Evolutionary conservation across 2,329 filamentous ascomycete species (phyloP).

Genomic region (Fusarium continuum): DNA sequence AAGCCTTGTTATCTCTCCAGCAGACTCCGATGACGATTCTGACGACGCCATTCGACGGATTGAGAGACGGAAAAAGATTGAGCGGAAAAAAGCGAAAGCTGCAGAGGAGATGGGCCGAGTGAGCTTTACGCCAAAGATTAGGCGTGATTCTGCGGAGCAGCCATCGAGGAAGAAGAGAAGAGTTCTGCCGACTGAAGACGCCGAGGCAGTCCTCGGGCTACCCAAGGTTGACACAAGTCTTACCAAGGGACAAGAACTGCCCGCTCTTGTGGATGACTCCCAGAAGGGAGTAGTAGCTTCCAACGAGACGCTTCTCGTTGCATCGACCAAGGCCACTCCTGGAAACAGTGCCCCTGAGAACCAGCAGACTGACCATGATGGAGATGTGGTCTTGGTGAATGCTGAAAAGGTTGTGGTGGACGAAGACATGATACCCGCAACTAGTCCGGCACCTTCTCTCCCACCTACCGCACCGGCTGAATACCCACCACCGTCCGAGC

Average conservation of each 20-base stretch:
- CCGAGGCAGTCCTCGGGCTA: background rate
- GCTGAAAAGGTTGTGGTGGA: conserved; percentile 34
- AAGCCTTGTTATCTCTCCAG: conserved; percentile 35
- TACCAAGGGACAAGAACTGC: conserved; percentile 23
- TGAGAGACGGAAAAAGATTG: conserved; percentile 51
- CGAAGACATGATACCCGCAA: conserved; percentile 53
- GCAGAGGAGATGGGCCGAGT: conserved; percentile 54
- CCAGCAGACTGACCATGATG: conserved; percentile 17
- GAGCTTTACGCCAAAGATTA: conserved; percentile 46
- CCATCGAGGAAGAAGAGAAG: conserved; percentile 44
- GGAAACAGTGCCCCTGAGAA: conserved; percentile 27
- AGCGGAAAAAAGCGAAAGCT: conserved; percentile 52
- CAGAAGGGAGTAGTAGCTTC: conserved; percentile 40
- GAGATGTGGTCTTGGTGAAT: conserved; percentile 14
- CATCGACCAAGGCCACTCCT: conserved; percentile 50
- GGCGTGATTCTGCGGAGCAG: conserved; percentile 34
- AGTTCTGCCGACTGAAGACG: background rate
- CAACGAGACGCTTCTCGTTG: conserved; percentile 36
- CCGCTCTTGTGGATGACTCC: conserved; percentile 38
- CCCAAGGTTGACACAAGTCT: background rate
- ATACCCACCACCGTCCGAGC: conserved; percentile 41
- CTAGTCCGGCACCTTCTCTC: conserved; percentile 48
- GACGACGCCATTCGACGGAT: conserved; percentile 47
- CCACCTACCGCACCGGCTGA: conserved; percentile 38
- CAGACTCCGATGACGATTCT: conserved; percentile 48